These are phyloP conservation scores for Jacaranda copaia DNA, from an alignment of 257 asterid species.

Conservation along the genomic window DNA sequence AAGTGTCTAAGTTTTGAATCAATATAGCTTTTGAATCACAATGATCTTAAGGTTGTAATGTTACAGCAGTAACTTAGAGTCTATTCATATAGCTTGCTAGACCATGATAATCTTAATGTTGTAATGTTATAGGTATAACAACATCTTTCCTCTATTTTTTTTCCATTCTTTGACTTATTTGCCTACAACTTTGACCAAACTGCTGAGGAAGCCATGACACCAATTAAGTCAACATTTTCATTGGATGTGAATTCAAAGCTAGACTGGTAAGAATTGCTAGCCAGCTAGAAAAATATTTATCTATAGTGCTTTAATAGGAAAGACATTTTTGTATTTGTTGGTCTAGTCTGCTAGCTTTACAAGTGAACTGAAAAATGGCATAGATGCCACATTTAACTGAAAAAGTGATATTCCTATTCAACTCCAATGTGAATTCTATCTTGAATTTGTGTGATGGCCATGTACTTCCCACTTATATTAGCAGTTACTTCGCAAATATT, in stretches of 20 bases:
- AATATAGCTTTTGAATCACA: not conserved
- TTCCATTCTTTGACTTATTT: constrained; percentile 26
- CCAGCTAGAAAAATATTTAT: not conserved
- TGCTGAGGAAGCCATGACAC: constrained; percentile 88
- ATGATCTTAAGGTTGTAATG: not conserved
- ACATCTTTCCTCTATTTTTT: constrained; percentile 21
- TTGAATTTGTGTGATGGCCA: not conserved
- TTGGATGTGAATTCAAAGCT: constrained; percentile 75
- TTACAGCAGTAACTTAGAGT: constrained; percentile 12
- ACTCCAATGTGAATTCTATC: not conserved
- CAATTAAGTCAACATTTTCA: constrained; percentile 79
- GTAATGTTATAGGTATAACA: constrained; percentile 6
- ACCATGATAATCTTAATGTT: constrained; percentile 17
- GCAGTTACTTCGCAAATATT: not conserved
- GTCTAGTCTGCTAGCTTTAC: not conserved
- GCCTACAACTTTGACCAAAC: constrained; percentile 48
- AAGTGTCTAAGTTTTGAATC: constrained; percentile 5
- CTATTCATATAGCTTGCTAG: not conserved
- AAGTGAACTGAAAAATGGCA: not conserved
- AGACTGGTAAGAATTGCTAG: constrained; percentile 59
- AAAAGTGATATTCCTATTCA: not conserved
- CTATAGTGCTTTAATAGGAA: constrained; percentile 5
- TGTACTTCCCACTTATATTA: not conserved
- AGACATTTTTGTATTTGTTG: not conserved
- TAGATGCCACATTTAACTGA: not conserved